A percentile compares a stretch with the other conserved stretches of the same genome.
Conservation (phyloP, 805 yeast genomes). For the Komagataella pastoris region DNA sequence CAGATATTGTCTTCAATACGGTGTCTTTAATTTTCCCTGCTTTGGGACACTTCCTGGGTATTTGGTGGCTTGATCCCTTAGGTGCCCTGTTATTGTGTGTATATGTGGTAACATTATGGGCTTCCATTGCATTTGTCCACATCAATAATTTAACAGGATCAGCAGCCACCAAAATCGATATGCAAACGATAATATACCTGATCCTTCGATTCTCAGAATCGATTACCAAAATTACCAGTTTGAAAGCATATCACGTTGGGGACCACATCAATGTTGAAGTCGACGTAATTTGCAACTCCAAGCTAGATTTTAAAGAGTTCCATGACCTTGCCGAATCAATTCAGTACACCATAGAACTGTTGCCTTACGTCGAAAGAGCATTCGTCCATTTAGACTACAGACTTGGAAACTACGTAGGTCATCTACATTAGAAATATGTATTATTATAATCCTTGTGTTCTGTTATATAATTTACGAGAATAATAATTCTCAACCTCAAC, state of each 20-base stretch:
- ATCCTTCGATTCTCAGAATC: conserved; percentile 58
- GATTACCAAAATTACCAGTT: conserved; percentile 48
- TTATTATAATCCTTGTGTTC: conserved; percentile 6
- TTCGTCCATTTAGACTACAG: conserved; percentile 67
- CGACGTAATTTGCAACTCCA: conserved; percentile 45
- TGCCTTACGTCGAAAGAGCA: conserved; percentile 69
- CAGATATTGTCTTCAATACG: conserved; percentile 62
- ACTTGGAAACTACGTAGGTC: conserved; percentile 24
- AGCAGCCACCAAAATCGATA: conserved; percentile 46
- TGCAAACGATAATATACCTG: conserved; percentile 53
- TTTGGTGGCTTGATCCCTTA: conserved; percentile 65
- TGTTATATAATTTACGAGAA: too few species aligned
- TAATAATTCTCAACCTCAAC: neutral
- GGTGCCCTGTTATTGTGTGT: conserved; percentile 56
- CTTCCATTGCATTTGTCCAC: conserved; percentile 52
- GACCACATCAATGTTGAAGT: conserved; percentile 68
- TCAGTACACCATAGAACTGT: conserved; percentile 67
- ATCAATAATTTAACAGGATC: conserved; percentile 68
- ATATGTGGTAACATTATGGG: conserved; percentile 56
- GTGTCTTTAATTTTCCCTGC: conserved; percentile 64
- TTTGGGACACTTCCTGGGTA: conserved; percentile 32
- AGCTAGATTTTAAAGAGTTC: conserved; percentile 44
- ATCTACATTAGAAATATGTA: conserved; percentile 11
- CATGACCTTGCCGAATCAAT: conserved; percentile 76
- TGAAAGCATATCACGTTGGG: conserved; percentile 69